Base-by-base conservation (phyloP, 2,329 filamentous ascomycete genomes). In the Aspergillus sp. region DNA sequence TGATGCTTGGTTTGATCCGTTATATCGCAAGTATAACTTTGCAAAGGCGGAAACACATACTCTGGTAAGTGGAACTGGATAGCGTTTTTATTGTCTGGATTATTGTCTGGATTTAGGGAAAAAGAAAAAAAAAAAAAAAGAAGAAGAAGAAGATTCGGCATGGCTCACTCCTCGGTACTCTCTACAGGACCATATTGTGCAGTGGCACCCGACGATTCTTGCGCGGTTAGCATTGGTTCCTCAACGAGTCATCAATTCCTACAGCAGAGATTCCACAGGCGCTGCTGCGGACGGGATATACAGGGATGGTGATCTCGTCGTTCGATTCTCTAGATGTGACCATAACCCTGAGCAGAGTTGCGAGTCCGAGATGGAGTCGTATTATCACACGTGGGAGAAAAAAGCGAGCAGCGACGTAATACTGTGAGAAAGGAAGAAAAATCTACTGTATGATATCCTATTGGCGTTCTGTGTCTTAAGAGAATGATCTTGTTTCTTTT, bases 151-250 rank as follows among this genome's bases (percentile, higher is more conserved):
- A 19, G 19, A 19, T 19, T 19, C 19, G 26, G 5, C 9, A 39
- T 41, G 26, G 46, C 61, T 72, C 52, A 74, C 44, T 26, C 41
- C 38, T 26, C 48, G 39, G 9, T 34, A 12, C 3, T 39, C 47
- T 48, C 41, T 30, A 30, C 52, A 90, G 86, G 86, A 91, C 69
- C 87, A 93, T 63, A 85, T 91, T 55, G 81, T 88, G 32, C 91
- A 95, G 74, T 98, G 93, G 94, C 93, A 98, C 64, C 89, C 91
- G 29, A 98, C 93, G 0, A 85, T 98, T 40, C 79, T 98, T 7
- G 88, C 91, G 34, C 93, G 89, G 63, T 73, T 97, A 51, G 90
- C 86, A 1, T 75, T 98, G 26, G 76, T 98, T n/a, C 89, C 91
- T 2, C 93, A 98, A 68, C 80, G 84, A 44, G 75, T 78, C 32